These are phyloP conservation scores for Phytophthora syringae DNA, from an alignment of 352 stramenopile genomes.

Conservation along the genomic window DNA sequence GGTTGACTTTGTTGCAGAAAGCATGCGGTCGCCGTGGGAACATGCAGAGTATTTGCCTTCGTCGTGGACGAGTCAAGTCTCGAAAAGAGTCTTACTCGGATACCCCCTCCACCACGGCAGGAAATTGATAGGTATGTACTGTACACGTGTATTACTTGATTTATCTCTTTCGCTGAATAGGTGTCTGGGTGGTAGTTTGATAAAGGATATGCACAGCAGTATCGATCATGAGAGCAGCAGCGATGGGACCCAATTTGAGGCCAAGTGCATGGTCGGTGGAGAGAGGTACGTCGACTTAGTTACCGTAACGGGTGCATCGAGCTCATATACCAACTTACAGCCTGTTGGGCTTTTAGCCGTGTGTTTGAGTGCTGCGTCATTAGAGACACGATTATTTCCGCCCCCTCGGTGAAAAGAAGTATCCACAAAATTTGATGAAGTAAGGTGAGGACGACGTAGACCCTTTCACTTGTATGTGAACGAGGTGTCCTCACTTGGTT, in stretches of 20 bases:
- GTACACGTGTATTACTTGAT: not conserved
- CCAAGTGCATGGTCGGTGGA: slow-evolving; percentile 49
- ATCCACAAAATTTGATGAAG: not conserved
- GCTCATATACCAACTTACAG: not conserved
- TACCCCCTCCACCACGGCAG: not conserved
- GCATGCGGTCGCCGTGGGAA: slow-evolving; percentile 46
- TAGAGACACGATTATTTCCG: slow-evolving; percentile 19
- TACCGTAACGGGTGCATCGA: not conserved
- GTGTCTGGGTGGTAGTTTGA: slow-evolving; percentile 4
- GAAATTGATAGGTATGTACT: slow-evolving; percentile 16
- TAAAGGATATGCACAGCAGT: slow-evolving; percentile 9
- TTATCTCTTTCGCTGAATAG: not conserved
- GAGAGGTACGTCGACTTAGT: slow-evolving; percentile 42
- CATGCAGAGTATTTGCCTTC: slow-evolving; percentile 61
- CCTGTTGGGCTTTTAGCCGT: slow-evolving; percentile 21
- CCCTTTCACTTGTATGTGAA: too few species aligned
- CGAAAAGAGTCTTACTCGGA: slow-evolving; percentile 67
- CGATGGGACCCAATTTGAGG: slow-evolving; percentile 42
- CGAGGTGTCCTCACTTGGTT: too few species aligned
- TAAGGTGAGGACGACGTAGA: not conserved
- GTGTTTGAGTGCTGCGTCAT: slow-evolving; percentile 31
- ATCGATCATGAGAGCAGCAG: not conserved
- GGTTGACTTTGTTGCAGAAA: slow-evolving; percentile 19
- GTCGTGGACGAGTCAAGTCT: slow-evolving; percentile 71
- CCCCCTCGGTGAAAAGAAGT: slow-evolving; percentile 5